phyloP scores from a whole-genome alignment of 1,284 basidiomycete genomes.

The Trametes versicolor region DNA sequence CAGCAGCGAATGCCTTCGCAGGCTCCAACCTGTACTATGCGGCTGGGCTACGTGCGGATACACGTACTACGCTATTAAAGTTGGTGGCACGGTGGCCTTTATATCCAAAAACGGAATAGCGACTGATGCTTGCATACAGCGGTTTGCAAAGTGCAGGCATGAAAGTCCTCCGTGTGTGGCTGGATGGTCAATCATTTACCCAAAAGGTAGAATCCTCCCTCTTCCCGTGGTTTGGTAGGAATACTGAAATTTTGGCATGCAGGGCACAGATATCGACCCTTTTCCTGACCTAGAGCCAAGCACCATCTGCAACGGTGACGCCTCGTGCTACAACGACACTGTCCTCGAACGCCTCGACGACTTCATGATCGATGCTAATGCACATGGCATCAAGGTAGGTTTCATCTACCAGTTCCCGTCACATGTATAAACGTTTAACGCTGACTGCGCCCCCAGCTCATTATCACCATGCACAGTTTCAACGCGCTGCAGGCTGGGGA shows the following conservation, averaged over 20 bases:
- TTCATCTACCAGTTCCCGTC: neutral
- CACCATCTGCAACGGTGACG: conserved; percentile 43
- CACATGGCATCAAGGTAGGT: conserved; percentile 48
- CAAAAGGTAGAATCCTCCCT: conserved; percentile 34
- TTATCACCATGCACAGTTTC: conserved; percentile 49
- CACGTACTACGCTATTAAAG: conserved; percentile 42
- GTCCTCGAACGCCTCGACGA: conserved; percentile 50
- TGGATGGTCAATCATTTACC: conserved; percentile 43
- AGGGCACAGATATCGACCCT: conserved; percentile 44
- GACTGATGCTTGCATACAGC: conserved; percentile 24
- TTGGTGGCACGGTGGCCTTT: conserved; percentile 21
- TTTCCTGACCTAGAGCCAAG: conserved; percentile 48
- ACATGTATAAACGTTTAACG: neutral
- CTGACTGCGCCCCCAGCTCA: conserved; percentile 34
- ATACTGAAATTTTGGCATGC: neutral
- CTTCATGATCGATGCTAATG: conserved; percentile 50
- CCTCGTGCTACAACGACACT: conserved; percentile 49
- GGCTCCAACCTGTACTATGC: conserved; percentile 48
- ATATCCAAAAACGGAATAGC: neutral
- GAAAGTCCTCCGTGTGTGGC: conserved; percentile 48
- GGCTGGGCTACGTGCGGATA: conserved; percentile 39
- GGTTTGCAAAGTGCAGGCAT: conserved; percentile 44
- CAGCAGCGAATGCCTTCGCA: conserved; percentile 44
- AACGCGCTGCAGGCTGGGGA: conserved; percentile 46
- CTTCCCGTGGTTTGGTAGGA: neutral